Conservation (phyloP, 163 green algal genomes). For the Coccomyxa subellipsoidea region DNA sequence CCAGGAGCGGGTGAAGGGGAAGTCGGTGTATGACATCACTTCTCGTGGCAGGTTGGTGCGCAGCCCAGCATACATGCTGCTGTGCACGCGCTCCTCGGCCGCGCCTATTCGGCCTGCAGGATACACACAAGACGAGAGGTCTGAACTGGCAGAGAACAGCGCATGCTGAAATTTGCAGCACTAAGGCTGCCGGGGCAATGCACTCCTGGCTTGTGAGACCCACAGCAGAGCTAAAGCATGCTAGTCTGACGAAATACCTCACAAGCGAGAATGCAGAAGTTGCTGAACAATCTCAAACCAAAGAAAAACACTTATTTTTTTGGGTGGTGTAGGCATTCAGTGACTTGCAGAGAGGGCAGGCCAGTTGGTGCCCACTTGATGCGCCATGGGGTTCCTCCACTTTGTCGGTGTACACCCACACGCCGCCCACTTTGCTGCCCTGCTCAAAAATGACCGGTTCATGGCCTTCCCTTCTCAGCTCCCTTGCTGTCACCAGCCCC, state of each 20-base stretch:
- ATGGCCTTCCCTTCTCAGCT: constrained; percentile 61
- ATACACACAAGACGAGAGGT: too few relatives aligned
- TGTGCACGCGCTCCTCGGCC: constrained; percentile 53
- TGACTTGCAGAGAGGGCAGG: too few relatives aligned
- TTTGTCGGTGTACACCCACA: constrained; percentile 55
- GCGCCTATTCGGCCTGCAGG: background rate
- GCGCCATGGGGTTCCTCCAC: constrained; percentile 8
- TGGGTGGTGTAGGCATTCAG: too few relatives aligned
- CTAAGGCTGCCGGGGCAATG: too few relatives aligned
- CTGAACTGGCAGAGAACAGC: too few relatives aligned
- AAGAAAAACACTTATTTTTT: too few relatives aligned
- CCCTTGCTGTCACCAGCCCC: constrained; percentile 53
- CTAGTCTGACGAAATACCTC: too few relatives aligned
- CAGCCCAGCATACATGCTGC: constrained; percentile 78
- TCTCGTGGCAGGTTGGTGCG: constrained; percentile 89
- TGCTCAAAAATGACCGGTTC: constrained; percentile 54
- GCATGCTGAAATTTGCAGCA: too few relatives aligned
- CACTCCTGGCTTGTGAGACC: too few relatives aligned
- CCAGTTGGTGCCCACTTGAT: background rate
- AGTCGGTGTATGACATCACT: constrained; percentile 82
- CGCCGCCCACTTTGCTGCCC: constrained; percentile 30
- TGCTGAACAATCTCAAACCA: too few relatives aligned
- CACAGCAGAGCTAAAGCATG: too few relatives aligned
- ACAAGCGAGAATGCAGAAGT: too few relatives aligned
- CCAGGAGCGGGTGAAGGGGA: constrained; percentile 66